A percentile compares a stretch with the other conserved stretches of the same genome.
Evolutionary conservation across 441 rosid species (phyloP).

Genomic region (Eruca vesicaria): DNA sequence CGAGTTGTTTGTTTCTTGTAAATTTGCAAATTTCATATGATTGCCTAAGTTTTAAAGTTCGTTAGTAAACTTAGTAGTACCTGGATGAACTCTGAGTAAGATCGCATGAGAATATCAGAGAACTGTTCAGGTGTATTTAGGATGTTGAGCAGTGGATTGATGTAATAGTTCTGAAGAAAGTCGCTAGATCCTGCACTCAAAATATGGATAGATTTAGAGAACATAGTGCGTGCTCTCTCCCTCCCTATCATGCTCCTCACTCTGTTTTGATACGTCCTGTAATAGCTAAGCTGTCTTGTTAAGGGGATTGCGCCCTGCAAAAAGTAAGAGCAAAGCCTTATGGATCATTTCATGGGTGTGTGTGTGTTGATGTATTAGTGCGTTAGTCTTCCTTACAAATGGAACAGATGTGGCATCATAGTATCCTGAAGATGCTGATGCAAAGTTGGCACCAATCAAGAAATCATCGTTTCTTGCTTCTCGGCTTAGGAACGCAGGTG

Average conservation of each 20-base stretch:
- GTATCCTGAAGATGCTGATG: slow-evolving; percentile 89
- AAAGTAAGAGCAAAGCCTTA: slow-evolving; percentile 14
- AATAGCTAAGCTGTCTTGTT: slow-evolving; percentile 76
- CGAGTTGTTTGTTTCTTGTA: slow-evolving; percentile 6
- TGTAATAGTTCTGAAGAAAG: slow-evolving; percentile 83
- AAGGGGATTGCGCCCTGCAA: slow-evolving; percentile 72
- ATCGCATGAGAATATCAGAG: slow-evolving; percentile 64
- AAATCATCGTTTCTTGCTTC: slow-evolving; percentile 58
- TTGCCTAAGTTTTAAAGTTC: not conserved
- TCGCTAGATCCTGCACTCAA: slow-evolving; percentile 91
- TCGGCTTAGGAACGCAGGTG: slow-evolving; percentile 77
- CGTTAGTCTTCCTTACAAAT: slow-evolving; percentile 47
- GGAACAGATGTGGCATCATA: slow-evolving; percentile 67
- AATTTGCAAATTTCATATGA: slow-evolving; percentile 10
- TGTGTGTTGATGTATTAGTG: slow-evolving; percentile 6
- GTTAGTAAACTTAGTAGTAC: slow-evolving; percentile 34
- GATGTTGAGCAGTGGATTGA: slow-evolving; percentile 60
- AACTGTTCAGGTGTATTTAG: slow-evolving; percentile 59
- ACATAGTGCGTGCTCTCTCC: slow-evolving; percentile 45
- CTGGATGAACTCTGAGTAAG: slow-evolving; percentile 82
- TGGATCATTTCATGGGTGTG: slow-evolving; percentile 8
- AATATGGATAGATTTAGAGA: slow-evolving; percentile 72
- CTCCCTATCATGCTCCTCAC: slow-evolving; percentile 46
- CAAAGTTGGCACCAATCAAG: slow-evolving; percentile 83
- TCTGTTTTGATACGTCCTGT: slow-evolving; percentile 68